phyloP scores from a whole-genome alignment of 129 eudicot genomes.

The Artemisia argyi region DNA sequence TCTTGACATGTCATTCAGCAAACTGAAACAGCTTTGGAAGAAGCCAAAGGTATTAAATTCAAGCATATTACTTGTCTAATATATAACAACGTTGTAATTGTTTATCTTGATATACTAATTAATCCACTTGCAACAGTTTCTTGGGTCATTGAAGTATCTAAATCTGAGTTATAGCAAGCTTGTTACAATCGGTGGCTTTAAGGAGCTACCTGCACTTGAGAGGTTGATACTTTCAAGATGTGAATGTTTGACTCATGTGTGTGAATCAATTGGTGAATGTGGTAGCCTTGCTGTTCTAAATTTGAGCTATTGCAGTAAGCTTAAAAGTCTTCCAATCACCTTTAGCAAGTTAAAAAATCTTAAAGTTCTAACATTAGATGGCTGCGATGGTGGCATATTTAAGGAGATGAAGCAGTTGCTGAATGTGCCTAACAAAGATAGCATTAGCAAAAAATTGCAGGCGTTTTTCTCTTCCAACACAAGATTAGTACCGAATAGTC shows the following conservation, averaged over 20 bases:
- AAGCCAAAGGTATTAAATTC: slow-evolving; percentile 14
- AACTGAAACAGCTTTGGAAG: slow-evolving; percentile 17
- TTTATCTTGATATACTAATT: not conserved
- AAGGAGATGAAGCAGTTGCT: too few species aligned
- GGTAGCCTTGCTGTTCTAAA: slow-evolving; percentile 8
- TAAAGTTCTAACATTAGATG: slow-evolving; percentile 5
- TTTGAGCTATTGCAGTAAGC: slow-evolving; percentile 10
- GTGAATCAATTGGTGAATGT: slow-evolving; percentile 23
- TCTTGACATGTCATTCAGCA: slow-evolving; percentile 26
- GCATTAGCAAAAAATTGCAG: too few species aligned
- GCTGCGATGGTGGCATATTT: not conserved
- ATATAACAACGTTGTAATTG: too few species aligned
- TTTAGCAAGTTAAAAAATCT: not conserved
- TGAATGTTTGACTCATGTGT: slow-evolving; percentile 9
- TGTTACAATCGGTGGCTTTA: slow-evolving; percentile 5
- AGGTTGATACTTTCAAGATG: not conserved
- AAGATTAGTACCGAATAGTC: not conserved
- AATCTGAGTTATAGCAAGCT: slow-evolving; percentile 12
- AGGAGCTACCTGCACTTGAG: slow-evolving; percentile 20
- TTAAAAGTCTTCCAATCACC: slow-evolving; percentile 7
- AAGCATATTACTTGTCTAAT: not conserved
- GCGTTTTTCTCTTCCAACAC: not conserved
- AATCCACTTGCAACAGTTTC: slow-evolving; percentile 20
- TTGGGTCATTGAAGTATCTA: slow-evolving; percentile 18
- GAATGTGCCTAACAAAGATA: too few species aligned